Conservation (phyloP, 164 flowering plant species). For the Brasenia schreberi region DNA sequence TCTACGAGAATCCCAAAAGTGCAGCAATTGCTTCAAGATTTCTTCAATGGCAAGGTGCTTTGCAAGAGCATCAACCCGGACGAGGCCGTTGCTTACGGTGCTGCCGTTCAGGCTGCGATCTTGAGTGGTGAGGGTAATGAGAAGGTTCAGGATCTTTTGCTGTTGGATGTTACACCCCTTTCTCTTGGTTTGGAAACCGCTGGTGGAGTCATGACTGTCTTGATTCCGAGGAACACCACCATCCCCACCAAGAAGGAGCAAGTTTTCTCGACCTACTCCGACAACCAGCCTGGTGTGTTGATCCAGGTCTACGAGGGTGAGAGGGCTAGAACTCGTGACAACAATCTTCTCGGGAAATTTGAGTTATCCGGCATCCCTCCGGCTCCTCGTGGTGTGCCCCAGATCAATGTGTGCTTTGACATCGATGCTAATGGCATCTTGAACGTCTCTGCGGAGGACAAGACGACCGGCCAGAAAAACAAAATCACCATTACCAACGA, state of each 20-base stretch:
- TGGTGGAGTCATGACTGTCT: slow-evolving; percentile 42
- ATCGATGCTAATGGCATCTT: slow-evolving; percentile 46
- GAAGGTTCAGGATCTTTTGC: slow-evolving; percentile 25
- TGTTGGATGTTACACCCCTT: slow-evolving; percentile 43
- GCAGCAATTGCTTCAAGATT: slow-evolving; percentile 41
- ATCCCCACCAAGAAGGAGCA: slow-evolving; percentile 46
- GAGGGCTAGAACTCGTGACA: slow-evolving; percentile 40
- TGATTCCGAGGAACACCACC: slow-evolving; percentile 47
- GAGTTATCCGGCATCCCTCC: slow-evolving; percentile 41
- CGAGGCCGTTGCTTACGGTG: slow-evolving; percentile 8
- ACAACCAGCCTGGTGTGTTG: slow-evolving; percentile 37
- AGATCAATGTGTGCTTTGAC: slow-evolving; percentile 41
- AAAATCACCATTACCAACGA: slow-evolving; percentile 48
- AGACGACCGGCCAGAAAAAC: slow-evolving; percentile 43
- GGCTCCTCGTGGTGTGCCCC: slow-evolving; percentile 41
- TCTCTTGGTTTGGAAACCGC: slow-evolving; percentile 36
- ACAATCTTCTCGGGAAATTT: slow-evolving; percentile 41
- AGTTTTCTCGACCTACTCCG: slow-evolving; percentile 29
- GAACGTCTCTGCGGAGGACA: slow-evolving; percentile 49
- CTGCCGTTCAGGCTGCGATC: slow-evolving; percentile 4
- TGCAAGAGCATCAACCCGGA: slow-evolving; percentile 6
- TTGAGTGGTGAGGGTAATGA: slow-evolving; percentile 1
- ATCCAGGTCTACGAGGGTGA: slow-evolving; percentile 56
- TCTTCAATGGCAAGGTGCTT: slow-evolving; percentile 27
- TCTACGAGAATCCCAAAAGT: slow-evolving; percentile 50